Conservation (phyloP, 1,284 basidiomycete species). For the Coniophora puteana region DNA sequence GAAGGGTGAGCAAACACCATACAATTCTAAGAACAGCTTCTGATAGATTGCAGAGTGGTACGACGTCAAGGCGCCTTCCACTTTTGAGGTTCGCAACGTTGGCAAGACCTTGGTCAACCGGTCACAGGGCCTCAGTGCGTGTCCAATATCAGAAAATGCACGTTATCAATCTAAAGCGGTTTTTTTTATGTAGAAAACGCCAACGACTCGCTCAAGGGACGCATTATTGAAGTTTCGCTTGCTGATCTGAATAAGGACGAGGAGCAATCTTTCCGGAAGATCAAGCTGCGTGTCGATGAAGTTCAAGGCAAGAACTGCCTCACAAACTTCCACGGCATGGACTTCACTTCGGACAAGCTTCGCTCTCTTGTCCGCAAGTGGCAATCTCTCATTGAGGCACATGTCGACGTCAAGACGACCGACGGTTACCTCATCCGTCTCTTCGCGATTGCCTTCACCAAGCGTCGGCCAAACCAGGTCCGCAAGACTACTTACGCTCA, state of each 20-base stretch:
- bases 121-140: constrained; percentile 95
- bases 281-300: constrained; percentile 97
- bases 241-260: constrained; percentile 99
- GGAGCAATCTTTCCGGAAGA: constrained; percentile 99
- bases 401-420: constrained; percentile 98
- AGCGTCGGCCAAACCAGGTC: constrained; percentile 94
- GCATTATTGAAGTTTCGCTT: constrained; percentile 94
- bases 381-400: constrained; percentile 98
- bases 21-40: neutral
- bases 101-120: constrained; percentile 99
- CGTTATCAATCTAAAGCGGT: neutral
- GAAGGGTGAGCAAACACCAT: constrained; percentile 65
- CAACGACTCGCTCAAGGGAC: constrained; percentile 97
- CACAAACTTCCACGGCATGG: constrained; percentile 99
- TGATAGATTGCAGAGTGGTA: constrained; percentile 82
- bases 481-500: constrained; percentile 99
- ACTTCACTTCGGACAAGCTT: constrained; percentile 99
- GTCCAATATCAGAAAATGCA: too few species aligned
- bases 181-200: constrained; percentile 76
- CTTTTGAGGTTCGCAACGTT: constrained; percentile 95
- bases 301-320: constrained; percentile 99
- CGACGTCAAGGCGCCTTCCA: constrained; percentile 98
- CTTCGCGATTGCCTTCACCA: constrained; percentile 99
- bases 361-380: constrained; percentile 99
- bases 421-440: constrained; percentile 99